Evolutionary conservation across 2,329 filamentous ascomycete genomes (phyloP), one percentile per base, ranked within the genome.

Genomic region (Cercospora sp.): DNA sequence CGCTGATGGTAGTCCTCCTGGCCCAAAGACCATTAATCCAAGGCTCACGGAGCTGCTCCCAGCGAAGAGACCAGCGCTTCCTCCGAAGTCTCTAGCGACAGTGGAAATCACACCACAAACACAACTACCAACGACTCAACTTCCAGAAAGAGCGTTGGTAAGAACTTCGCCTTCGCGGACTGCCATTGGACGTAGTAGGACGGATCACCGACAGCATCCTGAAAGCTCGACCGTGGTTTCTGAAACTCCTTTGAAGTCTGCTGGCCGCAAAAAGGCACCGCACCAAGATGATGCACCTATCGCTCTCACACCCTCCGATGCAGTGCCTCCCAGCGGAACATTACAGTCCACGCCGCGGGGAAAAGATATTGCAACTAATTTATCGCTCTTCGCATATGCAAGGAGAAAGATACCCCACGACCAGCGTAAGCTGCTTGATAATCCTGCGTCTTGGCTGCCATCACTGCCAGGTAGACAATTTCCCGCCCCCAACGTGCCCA

Each of bases 391-490:
- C 18, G 18, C 59, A 26, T 75, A 77, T 62, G 71, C 71, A 13
- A 72, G 75, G 3, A 67, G 69, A 26, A 76, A 66, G 31, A 77
- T 81, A 5, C 80, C 84, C 1, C 78, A 75, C 28, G 80, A 84
- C 16, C 88, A 90, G 71, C 73, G 76, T 53, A 72, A 78, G 8
- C 77, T 89, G 5, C 76, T 90, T 1, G 80, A 83, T 5, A 75
- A 79, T 10, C 68, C 77, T 5, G 79, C 82, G 16, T 84, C 75
- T 6, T 81, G 79, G 79, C 67, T 78, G 8, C 78, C 80, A 7
- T 69, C 80, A 9, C 69, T 74, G 16, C 74, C 78, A 3, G 80
- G 81, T 16, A 64, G 70, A 2, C 69, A 68, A 6, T 79, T 80
- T 26, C 79, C 80, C 5, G 63, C 69, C 18, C 77, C 77, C 6